Evolutionary conservation across 768 basidiomycete species (phyloP), one percentile per base, ranked within the genome.

Genomic region (Psilocybe cyanescens): DNA sequence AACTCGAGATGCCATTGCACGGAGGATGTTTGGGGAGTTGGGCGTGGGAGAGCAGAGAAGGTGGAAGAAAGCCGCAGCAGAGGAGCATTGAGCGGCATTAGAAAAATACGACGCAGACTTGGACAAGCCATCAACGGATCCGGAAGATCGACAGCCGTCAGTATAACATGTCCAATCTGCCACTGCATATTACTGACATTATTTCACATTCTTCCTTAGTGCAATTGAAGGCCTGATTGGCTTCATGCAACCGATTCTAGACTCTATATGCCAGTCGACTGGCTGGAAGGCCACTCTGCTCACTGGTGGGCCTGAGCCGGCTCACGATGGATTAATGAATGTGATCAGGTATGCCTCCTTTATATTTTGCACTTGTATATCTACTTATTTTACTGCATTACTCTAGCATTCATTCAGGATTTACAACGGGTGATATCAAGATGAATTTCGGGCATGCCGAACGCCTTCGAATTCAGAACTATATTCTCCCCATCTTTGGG

Each of bases 241-340:
- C 3, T 57, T 62, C 30, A 35, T 46, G 37, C 55, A 57, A 14
- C 49, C 60, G 1, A 45, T 62, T 24, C 17, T 57, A 8, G 55
- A 62, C 19, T 4, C 51, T 3, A 9, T 62, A 2, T 52, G 41
- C 29, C 29, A 57, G 17, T 28, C 39, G 1, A 62, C 60, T 4
- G 56, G 56, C 1, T 57, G 52, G 55, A 57, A 57, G 29, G 48
- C 44, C 3, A 51, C 49, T 1, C 51, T 62, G 9, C 29, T 62
- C 11, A 50, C 50, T 6, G 60, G 60, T 5, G 60, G 60, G 3
- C 58, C 58, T 14, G 61, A 62, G 28, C 61, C 61, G 5, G 56
- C 61, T 9, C 49, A 62, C 12, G 55, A 29, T 5, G 61, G 61
- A 0, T 29, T 11, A 17, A 44, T 62, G 4, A 58, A 53, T 29